phyloP scores from a whole-genome alignment of 768 basidiomycete genomes.

The Cyathus striatus region DNA sequence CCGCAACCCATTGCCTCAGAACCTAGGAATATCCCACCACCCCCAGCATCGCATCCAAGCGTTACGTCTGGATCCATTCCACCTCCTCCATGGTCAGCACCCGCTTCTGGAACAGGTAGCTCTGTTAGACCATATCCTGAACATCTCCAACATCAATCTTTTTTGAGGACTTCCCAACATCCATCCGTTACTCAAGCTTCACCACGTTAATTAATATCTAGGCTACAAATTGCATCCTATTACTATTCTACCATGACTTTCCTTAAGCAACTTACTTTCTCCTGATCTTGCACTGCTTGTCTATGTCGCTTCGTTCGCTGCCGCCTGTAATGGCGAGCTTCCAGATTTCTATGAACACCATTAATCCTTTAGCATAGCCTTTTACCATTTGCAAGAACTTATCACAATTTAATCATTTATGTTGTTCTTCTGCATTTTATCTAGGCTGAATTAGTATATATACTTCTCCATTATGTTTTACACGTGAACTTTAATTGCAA shows the following conservation, averaged over 20 bases:
- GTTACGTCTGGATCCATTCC: slow-evolving; percentile 11
- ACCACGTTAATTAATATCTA: slow-evolving; percentile 4
- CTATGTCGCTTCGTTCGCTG: not conserved
- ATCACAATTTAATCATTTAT: too few relatives aligned
- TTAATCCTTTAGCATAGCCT: not conserved
- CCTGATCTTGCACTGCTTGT: slow-evolving; percentile 1
- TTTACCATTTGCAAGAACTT: not conserved
- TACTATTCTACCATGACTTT: not conserved
- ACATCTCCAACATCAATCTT: slow-evolving; percentile 31
- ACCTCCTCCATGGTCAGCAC: slow-evolving; percentile 21
- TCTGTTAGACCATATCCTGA: slow-evolving; percentile 20
- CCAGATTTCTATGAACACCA: too few relatives aligned
- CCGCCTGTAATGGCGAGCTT: slow-evolving; percentile 11
- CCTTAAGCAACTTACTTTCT: not conserved
- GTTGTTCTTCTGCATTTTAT: too few relatives aligned
- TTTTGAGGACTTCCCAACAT: slow-evolving; percentile 27
- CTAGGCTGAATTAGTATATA: too few relatives aligned
- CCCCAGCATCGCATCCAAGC: slow-evolving; percentile 11
- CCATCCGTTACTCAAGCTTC: slow-evolving; percentile 8
- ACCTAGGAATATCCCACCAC: slow-evolving; percentile 9
- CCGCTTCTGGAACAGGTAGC: slow-evolving; percentile 10
- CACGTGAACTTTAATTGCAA: too few relatives aligned
- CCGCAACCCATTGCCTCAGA: slow-evolving; percentile 11
- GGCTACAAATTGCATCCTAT: slow-evolving; percentile 1
- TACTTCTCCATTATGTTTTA: too few relatives aligned